Conservation (phyloP, 306 rosid genomes). For the Glycine soja region DNA sequence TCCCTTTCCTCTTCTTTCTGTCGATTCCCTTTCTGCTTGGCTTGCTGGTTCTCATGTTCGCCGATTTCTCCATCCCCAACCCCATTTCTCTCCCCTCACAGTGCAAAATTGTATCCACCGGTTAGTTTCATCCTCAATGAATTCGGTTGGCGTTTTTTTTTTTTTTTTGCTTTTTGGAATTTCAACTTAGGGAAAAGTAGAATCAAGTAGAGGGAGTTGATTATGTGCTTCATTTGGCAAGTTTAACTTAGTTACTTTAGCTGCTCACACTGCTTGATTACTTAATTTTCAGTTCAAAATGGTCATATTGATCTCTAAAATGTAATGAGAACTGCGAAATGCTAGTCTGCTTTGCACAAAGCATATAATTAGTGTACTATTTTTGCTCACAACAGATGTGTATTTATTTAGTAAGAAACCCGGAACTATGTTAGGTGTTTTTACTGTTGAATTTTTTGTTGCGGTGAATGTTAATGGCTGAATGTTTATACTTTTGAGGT, state of each 20-base stretch:
- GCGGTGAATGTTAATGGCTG: slow-evolving; percentile 11
- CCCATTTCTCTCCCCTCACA: slow-evolving; percentile 77
- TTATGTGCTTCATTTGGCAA: not conserved
- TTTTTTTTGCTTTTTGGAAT: not conserved
- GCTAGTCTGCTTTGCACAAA: not conserved
- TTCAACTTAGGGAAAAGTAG: slow-evolving; percentile 2
- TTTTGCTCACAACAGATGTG: not conserved
- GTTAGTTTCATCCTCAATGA: slow-evolving; percentile 46
- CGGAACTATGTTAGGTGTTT: not conserved
- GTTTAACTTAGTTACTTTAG: slow-evolving; percentile 25
- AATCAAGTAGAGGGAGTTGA: not conserved
- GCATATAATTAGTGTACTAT: not conserved
- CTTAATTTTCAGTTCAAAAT: not conserved
- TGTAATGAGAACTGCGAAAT: not conserved
- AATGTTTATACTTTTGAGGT: not conserved
- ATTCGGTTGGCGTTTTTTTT: slow-evolving; percentile 12
- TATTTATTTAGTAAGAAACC: not conserved
- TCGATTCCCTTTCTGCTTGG: slow-evolving; percentile 58
- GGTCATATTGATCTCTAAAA: not conserved
- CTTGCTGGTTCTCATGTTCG: slow-evolving; percentile 50
- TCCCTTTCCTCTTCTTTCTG: slow-evolving; percentile 57
- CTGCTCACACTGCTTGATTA: not conserved
- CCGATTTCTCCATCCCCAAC: slow-evolving; percentile 63
- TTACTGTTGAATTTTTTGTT: not conserved
- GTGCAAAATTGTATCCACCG: slow-evolving; percentile 89